Evolutionary conservation across 108 stramenopile genomes (phyloP), one percentile per base, ranked within the genome.

Genomic region (Skeletonema costatum): DNA sequence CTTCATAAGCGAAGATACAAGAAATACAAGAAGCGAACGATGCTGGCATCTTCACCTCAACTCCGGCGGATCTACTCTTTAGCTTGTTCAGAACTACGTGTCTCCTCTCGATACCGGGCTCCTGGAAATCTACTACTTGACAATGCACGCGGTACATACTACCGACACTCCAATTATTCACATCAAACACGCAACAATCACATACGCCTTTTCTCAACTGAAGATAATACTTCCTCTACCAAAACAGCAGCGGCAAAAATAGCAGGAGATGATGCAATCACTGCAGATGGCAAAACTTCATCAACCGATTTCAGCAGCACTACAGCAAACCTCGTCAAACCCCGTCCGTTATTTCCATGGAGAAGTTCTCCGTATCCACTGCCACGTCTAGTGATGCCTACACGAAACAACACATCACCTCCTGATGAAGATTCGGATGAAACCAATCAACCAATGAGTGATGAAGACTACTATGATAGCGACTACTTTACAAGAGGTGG

Each of bases 401-500:
- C 10, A 32, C 60, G 30, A 59, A 13, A 32, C 51, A 74, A 36
- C 29, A 17, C 19, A 38, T 32, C 32, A 29, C 21, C 16, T 25
- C 33, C 50, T 12, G 42, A 33, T 39, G 29, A 59, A 35, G 32
- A 42, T 17, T 44, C 32, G 12, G 66, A 66, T 39, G 64, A 72
- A 71, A 64, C 16, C 5, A 38, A 14, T 9, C 56, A 63, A 64
- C 35, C 32, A n/a, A 51, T 56, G 21, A 25, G 13, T 31, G 12
- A 42, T n/a, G 65, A 58, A 9, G 56, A 58, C 19, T 39, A 64
- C 68, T 42, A 42, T 31, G 72, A 73, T 2, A 35, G 48, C 31
- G 78, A 80, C 30, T 80, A 80, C 51, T 73, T 67, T 33, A 69
- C 71, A 31, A 68, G 68, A 63, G 78, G 78, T 61, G 78, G 78